Base-by-base conservation (phyloP, 2,329 filamentous ascomycete species). In the Pseudogymnoascus destructans region DNA sequence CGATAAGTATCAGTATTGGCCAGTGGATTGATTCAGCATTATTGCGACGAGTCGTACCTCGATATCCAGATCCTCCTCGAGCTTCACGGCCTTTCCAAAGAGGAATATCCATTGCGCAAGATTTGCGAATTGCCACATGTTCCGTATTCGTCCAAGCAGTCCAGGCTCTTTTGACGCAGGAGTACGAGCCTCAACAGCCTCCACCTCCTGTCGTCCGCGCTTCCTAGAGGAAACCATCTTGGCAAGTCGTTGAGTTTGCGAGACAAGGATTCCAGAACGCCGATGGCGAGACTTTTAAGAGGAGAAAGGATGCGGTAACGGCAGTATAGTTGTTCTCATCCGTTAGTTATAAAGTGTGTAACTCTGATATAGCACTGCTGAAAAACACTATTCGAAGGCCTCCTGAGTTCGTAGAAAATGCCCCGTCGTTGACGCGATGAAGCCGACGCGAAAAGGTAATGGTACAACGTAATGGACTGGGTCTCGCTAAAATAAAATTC, bases 111-210 rank as follows among this genome's bases (percentile, higher is more conserved):
- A 98, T 73, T 98, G 92, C 73, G 86, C 90, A 6, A 97, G 75
- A 67, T 90, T 92, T 61, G 92, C 89, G 72, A 97, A 96, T 71
- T 96, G 87, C 91, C 92, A 97, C 79, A 88, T 90, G 69, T 88
- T 93, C 62, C 92, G 83, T 64, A 97, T 79, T 63, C 78, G 83
- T 60, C 82, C 74, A 25, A 95, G 75, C 58, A 82, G 65, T 3
- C 61, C 42, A 42, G 42, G 67, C 63, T 63, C 70, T 46, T 62
- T 70, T 63, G 61, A 67, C 60, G 59, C 46, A 38, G 68, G 65
- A 15, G 27, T 15, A n/a, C 49, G 27, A 36, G 25, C 19, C 38
- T 62, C 63, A 46, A 60, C 46, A 23, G 55, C 60, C 59, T 73
- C 73, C 63, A 71, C 69, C 64, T 78, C 75, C 66, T 73, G 72